A percentile compares a stretch with the other conserved stretches of the same genome.
Evolutionary conservation across 1,284 basidiomycete genomes (phyloP).

Genomic region (Rhodotorula sp.): DNA sequence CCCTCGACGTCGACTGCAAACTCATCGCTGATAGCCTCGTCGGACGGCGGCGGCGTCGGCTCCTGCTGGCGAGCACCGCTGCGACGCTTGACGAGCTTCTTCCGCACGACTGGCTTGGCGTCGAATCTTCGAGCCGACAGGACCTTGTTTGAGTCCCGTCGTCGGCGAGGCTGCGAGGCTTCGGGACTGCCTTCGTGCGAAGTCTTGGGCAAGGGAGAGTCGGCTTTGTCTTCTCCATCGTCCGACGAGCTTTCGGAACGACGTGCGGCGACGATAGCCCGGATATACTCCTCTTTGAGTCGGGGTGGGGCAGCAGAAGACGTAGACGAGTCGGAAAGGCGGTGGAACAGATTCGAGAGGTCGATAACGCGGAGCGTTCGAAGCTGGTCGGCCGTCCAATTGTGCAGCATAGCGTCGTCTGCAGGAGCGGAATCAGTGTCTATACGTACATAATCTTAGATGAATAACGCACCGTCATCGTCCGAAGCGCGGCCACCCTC

Average conservation of each 20-base stretch:
- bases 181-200: slow-evolving; percentile 31
- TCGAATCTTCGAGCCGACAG: neutral
- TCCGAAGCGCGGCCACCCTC: neutral
- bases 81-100: slow-evolving; percentile 2
- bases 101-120: neutral
- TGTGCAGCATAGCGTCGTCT: slow-evolving; percentile 10
- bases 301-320: neutral
- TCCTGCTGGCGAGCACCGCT: slow-evolving; percentile 7
- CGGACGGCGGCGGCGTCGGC: slow-evolving; percentile 23
- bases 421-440: slow-evolving; percentile 6
- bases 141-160: neutral
- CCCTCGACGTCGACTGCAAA: slow-evolving; percentile 39
- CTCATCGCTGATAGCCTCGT: slow-evolving; percentile 27
- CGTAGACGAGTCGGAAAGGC: neutral
- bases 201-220: slow-evolving; percentile 31
- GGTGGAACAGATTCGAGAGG: slow-evolving; percentile 22
- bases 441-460: neutral
- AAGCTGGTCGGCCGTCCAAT: slow-evolving; percentile 17
- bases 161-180: neutral
- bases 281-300: slow-evolving; percentile 22
- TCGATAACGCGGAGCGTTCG: slow-evolving; percentile 15
- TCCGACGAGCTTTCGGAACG: neutral
- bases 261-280: slow-evolving; percentile 20
- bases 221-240: slow-evolving; percentile 15
- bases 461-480: neutral